phyloP scores from a whole-genome alignment of 1,284 basidiomycete genomes.

The Apiotrichum domesticum region DNA sequence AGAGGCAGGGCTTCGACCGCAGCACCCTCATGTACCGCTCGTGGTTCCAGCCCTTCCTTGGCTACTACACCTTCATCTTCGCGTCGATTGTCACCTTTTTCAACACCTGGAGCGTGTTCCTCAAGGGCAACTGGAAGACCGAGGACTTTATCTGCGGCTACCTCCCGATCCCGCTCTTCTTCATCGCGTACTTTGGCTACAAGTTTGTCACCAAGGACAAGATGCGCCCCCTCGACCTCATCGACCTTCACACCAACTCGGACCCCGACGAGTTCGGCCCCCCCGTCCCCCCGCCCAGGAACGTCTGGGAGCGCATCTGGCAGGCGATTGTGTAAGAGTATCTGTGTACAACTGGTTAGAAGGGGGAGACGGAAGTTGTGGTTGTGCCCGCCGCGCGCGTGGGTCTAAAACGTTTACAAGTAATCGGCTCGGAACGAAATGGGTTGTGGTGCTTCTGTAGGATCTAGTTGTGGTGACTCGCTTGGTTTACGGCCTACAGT shows the following conservation, averaged over 20 bases:
- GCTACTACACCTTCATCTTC: conserved; percentile 40
- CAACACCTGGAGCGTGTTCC: conserved; percentile 10
- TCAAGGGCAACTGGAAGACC: conserved; percentile 11
- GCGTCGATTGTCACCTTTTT: conserved; percentile 9
- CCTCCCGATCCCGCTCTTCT: conserved; percentile 13
- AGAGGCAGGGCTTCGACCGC: conserved; percentile 59
- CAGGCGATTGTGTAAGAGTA: conserved; percentile 12
- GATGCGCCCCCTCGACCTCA: conserved; percentile 22
- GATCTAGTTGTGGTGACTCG: too few species aligned
- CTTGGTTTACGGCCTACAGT: too few species aligned
- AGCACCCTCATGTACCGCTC: conserved; percentile 54
- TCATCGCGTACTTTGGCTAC: conserved; percentile 48
- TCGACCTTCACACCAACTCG: conserved; percentile 29
- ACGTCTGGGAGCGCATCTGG: background rate
- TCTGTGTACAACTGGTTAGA: too few species aligned
- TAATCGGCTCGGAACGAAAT: too few species aligned
- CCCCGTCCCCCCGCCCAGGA: conserved; percentile 1
- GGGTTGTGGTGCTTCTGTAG: too few species aligned
- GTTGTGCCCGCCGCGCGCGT: too few species aligned
- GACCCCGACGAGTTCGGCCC: conserved; percentile 6
- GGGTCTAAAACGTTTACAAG: too few species aligned
- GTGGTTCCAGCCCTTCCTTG: conserved; percentile 53
- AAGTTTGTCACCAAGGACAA: conserved; percentile 30
- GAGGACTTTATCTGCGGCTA: conserved; percentile 15
- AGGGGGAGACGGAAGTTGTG: too few species aligned